Evolutionary conservation across 129 eudicot genomes (phyloP).

Genomic region (Flaveria brownii): DNA sequence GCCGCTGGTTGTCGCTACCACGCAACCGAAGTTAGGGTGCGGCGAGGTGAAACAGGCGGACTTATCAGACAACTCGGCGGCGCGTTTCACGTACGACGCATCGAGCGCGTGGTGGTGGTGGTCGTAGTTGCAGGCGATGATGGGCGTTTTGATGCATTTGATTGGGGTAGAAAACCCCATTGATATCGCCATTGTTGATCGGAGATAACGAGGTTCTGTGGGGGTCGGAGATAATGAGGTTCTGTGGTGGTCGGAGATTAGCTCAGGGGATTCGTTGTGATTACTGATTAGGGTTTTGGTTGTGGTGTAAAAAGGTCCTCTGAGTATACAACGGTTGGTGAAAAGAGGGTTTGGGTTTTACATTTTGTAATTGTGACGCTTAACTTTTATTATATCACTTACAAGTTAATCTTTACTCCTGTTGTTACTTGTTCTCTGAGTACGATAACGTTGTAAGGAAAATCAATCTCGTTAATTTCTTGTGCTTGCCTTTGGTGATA

Average conservation of each 20-base stretch:
- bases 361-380: too few relatives aligned
- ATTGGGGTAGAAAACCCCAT: slow-evolving; percentile 39
- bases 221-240: slow-evolving; percentile 23
- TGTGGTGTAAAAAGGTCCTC: neutral
- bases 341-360: too few relatives aligned
- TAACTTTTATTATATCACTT: too few relatives aligned
- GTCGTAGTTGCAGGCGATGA: slow-evolving; percentile 24
- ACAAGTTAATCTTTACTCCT: too few relatives aligned
- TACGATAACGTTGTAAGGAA: too few relatives aligned
- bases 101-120: slow-evolving; percentile 46
- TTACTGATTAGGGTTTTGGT: neutral
- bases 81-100: slow-evolving; percentile 60
- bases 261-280: neutral
- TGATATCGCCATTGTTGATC: slow-evolving; percentile 30
- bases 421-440: too few relatives aligned
- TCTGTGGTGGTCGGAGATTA: slow-evolving; percentile 24
- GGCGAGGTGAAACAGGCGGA: slow-evolving; percentile 86
- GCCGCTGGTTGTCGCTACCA: slow-evolving; percentile 43
- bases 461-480: too few relatives aligned
- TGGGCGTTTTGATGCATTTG: slow-evolving; percentile 31
- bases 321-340: neutral
- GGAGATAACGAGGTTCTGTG: slow-evolving; percentile 19
- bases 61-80: slow-evolving; percentile 77
- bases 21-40: slow-evolving; percentile 95
- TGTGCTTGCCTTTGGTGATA: too few relatives aligned